A percentile compares a stretch with the other conserved stretches of the same genome.
Conservation (phyloP, 192 early-diverging fungal genomes). For the Chytriomyces sp. region DNA sequence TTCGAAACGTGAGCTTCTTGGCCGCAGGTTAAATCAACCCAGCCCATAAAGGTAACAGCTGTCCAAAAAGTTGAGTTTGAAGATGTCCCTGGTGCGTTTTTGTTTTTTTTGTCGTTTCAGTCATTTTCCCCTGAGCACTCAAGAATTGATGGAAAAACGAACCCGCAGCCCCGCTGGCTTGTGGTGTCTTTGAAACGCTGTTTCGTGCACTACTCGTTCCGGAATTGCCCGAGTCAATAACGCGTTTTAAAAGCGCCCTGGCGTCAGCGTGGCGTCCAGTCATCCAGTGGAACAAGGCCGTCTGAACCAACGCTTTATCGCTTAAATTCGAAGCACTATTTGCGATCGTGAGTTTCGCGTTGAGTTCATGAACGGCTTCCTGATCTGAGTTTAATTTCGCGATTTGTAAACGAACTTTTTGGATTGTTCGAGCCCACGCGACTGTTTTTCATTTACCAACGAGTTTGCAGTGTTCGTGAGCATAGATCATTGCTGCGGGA, state of each 20-base stretch:
- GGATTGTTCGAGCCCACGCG: not conserved
- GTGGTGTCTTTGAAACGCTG: conserved; percentile 12
- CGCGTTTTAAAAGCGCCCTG: conserved; percentile 35
- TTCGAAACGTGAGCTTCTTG: conserved; percentile 36
- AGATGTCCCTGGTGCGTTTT: not conserved
- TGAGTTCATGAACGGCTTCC: conserved; percentile 56
- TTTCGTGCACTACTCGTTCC: not conserved
- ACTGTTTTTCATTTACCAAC: conserved; percentile 37
- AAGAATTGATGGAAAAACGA: not conserved
- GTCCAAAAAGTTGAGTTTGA: conserved; percentile 17
- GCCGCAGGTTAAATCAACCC: conserved; percentile 49
- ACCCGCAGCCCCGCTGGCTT: not conserved
- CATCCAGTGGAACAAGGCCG: conserved; percentile 50
- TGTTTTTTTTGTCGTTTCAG: not conserved
- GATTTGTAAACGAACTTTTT: conserved; percentile 10
- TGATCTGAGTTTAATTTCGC: conserved; percentile 38
- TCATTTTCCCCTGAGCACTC: not conserved
- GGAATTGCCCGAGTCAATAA: conserved; percentile 19
- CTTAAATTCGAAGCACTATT: conserved; percentile 25
- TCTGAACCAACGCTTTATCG: conserved; percentile 36
- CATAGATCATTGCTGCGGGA: conserved; percentile 54
- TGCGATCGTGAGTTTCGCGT: conserved; percentile 56
- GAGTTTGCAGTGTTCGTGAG: conserved; percentile 55
- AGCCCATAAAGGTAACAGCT: conserved; percentile 47
- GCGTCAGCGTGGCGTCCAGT: conserved; percentile 41